Percentiles rank a stretch among this genome's conserved stretches.
phyloP scores from a whole-genome alignment of 1,284 basidiomycete species.

The Xerocomus amazonicus region DNA sequence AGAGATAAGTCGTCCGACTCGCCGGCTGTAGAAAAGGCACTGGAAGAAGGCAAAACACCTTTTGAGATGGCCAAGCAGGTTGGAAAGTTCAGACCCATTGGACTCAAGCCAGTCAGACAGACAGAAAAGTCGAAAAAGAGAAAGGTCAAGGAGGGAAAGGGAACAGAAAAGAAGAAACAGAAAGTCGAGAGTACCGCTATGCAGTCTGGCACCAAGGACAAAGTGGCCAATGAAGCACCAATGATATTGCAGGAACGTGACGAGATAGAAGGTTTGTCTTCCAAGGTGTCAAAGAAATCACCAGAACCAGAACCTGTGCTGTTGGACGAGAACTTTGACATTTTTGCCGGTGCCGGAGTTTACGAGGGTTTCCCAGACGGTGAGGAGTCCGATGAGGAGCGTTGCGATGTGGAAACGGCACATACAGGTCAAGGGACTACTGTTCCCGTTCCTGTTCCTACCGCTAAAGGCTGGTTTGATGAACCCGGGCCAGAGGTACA shows the following conservation, averaged over 20 bases:
- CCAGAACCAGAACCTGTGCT: constrained; percentile 12
- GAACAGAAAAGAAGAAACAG: constrained; percentile 46
- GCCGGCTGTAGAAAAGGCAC: constrained; percentile 6
- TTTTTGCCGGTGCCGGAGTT: constrained; percentile 83
- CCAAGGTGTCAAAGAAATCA: background rate
- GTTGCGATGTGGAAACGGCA: constrained; percentile 1
- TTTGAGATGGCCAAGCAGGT: constrained; percentile 54
- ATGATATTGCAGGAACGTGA: background rate
- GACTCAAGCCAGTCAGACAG: constrained; percentile 55
- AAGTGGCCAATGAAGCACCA: constrained; percentile 18
- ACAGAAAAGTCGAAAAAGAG: constrained; percentile 55
- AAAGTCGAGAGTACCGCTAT: constrained; percentile 31
- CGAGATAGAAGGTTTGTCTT: constrained; percentile 1
- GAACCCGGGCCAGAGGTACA: constrained; percentile 15
- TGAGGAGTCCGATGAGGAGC: constrained; percentile 43
- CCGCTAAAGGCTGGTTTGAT: constrained; percentile 23
- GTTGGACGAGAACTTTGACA: constrained; percentile 60
- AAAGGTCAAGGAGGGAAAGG: constrained; percentile 40
- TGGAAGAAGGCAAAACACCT: constrained; percentile 29
- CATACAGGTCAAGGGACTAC: background rate
- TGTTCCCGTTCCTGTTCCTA: background rate
- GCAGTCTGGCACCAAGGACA: constrained; percentile 28
- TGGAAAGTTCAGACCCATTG: constrained; percentile 79
- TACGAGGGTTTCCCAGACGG: constrained; percentile 70
- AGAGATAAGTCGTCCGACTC: constrained; percentile 18